Evolutionary conservation across 2,329 filamentous ascomycete genomes (phyloP).

Genomic region (Botrytis tulipae): DNA sequence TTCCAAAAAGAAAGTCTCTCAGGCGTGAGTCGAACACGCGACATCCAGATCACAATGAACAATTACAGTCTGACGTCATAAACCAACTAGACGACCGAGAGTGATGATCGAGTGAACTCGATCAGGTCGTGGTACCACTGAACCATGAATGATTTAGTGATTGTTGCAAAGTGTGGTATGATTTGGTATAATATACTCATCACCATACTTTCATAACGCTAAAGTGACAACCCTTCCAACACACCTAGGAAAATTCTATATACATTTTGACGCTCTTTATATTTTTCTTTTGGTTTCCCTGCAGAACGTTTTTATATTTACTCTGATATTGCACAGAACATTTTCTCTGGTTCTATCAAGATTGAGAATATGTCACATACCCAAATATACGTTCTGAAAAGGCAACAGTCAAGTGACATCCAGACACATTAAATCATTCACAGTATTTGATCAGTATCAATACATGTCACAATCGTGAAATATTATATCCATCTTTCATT

Average conservation of each 20-base stretch:
- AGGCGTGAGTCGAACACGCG: conserved; percentile 13
- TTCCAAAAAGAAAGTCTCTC: background rate
- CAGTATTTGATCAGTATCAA: background rate
- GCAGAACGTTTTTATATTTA: no score
- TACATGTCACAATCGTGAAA: background rate
- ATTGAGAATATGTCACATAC: background rate
- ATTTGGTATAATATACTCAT: no score
- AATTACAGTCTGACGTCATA: conserved; percentile 16
- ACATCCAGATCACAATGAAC: conserved; percentile 9
- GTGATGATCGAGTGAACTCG: conserved; percentile 10
- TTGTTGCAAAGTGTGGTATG: no score
- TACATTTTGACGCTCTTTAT: background rate
- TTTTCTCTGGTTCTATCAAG: background rate
- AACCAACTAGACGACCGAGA: conserved; percentile 13
- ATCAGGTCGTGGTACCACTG: conserved; percentile 2
- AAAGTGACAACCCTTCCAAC: background rate
- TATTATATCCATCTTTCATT: background rate
- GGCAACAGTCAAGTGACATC: background rate
- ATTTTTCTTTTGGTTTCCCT: background rate
- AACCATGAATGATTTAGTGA: background rate
- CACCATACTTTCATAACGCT: fast-evolving
- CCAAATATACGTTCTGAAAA: background rate
- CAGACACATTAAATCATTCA: background rate
- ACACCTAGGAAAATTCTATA: background rate
- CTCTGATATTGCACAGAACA: background rate